These are phyloP conservation scores for Babesia bigemina DNA, from an alignment of 169 alveolate genomes.

Conservation along the genomic window DNA sequence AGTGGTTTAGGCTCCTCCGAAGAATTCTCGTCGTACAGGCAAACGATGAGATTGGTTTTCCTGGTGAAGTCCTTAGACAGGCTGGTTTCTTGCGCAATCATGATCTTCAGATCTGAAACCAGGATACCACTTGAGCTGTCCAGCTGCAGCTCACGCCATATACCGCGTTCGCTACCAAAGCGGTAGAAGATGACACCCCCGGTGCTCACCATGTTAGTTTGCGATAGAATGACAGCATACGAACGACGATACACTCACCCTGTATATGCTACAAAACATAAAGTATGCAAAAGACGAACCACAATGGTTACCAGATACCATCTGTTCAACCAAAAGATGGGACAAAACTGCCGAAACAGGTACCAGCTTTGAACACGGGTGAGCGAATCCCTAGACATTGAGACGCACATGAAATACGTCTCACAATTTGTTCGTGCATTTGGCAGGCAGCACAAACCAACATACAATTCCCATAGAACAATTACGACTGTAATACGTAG, in stretches of 20 bases:
- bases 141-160: slow-evolving; percentile 67
- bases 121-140: slow-evolving; percentile 45
- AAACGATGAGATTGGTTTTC: slow-evolving; percentile 52
- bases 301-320: too few species aligned
- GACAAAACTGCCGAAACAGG: too few species aligned
- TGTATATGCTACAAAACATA: not conserved
- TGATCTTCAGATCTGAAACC: slow-evolving; percentile 63
- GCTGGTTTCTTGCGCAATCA: slow-evolving; percentile 65
- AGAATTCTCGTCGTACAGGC: slow-evolving; percentile 53
- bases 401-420: too few species aligned
- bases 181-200: slow-evolving; percentile 60
- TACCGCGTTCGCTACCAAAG: slow-evolving; percentile 69
- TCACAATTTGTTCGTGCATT: too few species aligned
- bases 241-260: too few species aligned
- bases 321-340: too few species aligned
- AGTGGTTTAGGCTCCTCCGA: slow-evolving; percentile 36
- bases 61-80: slow-evolving; percentile 59
- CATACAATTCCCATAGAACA: too few species aligned
- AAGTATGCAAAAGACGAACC: too few species aligned
- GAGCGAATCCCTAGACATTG: too few species aligned
- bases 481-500: too few species aligned
- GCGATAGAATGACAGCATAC: not conserved
- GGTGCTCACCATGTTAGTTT: slow-evolving; percentile 14
- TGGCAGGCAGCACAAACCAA: too few species aligned
- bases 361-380: too few species aligned